phyloP scores from a whole-genome alignment of 2,329 filamentous ascomycete species.

The Simplicillium aogashimaense region DNA sequence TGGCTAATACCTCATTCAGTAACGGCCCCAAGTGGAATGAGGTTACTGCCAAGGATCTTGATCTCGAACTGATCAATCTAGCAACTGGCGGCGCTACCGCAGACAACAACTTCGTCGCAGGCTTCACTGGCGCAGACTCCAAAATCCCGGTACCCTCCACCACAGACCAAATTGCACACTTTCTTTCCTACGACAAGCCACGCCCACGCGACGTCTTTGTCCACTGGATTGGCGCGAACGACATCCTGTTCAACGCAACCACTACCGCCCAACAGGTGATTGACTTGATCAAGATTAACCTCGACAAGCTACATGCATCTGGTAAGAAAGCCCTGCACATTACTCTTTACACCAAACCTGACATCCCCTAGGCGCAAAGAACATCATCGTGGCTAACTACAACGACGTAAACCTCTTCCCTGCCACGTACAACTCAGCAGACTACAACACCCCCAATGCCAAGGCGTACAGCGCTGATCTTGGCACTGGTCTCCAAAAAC shows the following conservation, averaged over 20 bases:
- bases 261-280: not conserved
- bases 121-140: not conserved
- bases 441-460: not conserved
- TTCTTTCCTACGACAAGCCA: not conserved
- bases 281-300: not conserved
- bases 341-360: too few species aligned
- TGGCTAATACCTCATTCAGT: not conserved
- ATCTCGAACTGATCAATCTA: not conserved
- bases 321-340: not conserved
- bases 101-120: not conserved
- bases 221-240: not conserved
- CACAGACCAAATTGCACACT: not conserved
- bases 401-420: not conserved
- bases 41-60: not conserved
- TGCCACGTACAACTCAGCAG: not conserved
- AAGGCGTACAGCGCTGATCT: not conserved
- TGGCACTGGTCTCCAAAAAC: not conserved
- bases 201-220: not conserved
- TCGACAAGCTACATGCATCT: not conserved
- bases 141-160: not conserved
- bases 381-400: not conserved
- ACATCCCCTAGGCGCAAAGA: not conserved
- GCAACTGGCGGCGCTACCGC: not conserved
- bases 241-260: not conserved
- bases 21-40: not conserved